Evolutionary conservation across 306 rosid species (phyloP).

Genomic region (Acmispon strigosus): DNA sequence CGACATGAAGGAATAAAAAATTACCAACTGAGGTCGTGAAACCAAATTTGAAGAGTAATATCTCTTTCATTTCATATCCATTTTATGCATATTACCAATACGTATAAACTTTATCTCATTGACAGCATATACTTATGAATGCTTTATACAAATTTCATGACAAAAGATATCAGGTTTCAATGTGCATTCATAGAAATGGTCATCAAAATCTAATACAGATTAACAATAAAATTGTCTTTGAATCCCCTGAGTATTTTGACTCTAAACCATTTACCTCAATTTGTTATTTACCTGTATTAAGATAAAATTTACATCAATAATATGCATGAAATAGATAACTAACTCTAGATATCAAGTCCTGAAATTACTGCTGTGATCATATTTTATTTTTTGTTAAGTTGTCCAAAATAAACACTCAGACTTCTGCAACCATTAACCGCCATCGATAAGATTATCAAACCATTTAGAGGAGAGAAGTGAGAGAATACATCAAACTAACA

Average conservation of each 20-base stretch:
- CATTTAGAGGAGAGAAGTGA: background rate
- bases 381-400: background rate
- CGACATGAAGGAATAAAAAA: background rate
- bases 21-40: background rate
- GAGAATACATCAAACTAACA: background rate
- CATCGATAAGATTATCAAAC: background rate
- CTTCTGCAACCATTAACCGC: background rate
- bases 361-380: background rate
- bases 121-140: background rate
- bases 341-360: background rate
- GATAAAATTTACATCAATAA: background rate
- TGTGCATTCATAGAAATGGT: background rate
- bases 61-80: background rate
- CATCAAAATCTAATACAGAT: background rate
- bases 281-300: background rate
- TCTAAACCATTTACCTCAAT: background rate
- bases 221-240: background rate
- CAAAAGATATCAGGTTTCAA: background rate
- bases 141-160: background rate
- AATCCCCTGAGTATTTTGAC: background rate
- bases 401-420: background rate
- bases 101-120: background rate
- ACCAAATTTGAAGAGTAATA: background rate
- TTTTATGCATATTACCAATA: background rate
- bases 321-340: background rate